Conservation (phyloP, 805 yeast species). For the Candida sphagnicola region DNA sequence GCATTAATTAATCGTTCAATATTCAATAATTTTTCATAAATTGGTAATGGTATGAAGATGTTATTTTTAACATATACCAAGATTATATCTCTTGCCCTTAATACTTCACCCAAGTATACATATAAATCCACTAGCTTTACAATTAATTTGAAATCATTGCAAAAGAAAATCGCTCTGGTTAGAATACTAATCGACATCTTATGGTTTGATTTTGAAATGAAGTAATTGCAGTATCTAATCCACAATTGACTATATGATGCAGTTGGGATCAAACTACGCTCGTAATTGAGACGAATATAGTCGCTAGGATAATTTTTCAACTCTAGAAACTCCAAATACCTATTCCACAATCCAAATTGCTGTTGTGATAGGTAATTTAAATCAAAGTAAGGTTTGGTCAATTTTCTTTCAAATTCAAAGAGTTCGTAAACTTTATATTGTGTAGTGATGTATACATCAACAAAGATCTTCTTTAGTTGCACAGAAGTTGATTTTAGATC, state of each 20-base stretch:
- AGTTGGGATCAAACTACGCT: slow-evolving; percentile 45
- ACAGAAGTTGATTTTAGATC: slow-evolving; percentile 25
- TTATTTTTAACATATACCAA: slow-evolving; percentile 21
- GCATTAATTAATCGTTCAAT: slow-evolving; percentile 33
- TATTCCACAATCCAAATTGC: slow-evolving; percentile 57
- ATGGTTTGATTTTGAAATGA: slow-evolving; percentile 22
- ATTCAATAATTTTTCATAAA: slow-evolving; percentile 40
- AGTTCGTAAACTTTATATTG: slow-evolving; percentile 50
- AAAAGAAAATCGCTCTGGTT: slow-evolving; percentile 27
- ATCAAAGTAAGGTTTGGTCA: slow-evolving; percentile 35
- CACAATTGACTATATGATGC: slow-evolving; percentile 46
- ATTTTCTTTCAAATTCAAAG: slow-evolving; percentile 44
- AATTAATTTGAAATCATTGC: slow-evolving; percentile 26
- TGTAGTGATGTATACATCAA: slow-evolving; percentile 52
- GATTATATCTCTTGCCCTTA: slow-evolving; percentile 35
- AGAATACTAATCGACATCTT: slow-evolving; percentile 37
- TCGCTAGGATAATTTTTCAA: slow-evolving; percentile 20
- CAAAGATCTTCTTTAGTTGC: slow-evolving; percentile 43
- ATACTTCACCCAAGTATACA: slow-evolving; percentile 29
- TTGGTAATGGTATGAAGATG: slow-evolving; percentile 25
- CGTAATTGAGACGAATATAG: slow-evolving; percentile 34
- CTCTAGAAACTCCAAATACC: slow-evolving; percentile 55
- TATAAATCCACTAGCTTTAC: slow-evolving; percentile 43
- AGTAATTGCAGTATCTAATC: slow-evolving; percentile 46
- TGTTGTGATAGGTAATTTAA: slow-evolving; percentile 31